These are phyloP conservation scores for Aureobasidium sp. DNA, from an alignment of 2,329 filamentous ascomycete species.

Conservation along the genomic window DNA sequence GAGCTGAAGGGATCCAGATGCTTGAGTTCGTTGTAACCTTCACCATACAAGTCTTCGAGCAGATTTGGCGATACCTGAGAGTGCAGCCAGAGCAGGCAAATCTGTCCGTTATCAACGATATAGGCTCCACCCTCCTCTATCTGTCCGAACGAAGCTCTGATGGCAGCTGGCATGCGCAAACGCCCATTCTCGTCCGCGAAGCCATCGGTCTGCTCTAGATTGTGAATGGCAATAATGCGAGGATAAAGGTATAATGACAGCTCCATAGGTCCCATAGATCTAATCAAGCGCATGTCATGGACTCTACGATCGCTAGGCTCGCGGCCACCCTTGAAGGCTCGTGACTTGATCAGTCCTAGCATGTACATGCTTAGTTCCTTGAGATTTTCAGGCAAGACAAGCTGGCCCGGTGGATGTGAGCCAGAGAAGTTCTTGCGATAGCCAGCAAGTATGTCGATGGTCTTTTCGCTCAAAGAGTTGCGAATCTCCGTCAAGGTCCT, in stretches of 20 bases:
- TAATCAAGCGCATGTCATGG: slow-evolving; percentile 85
- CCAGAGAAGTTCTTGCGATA: slow-evolving; percentile 92
- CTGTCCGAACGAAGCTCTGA: slow-evolving; percentile 77
- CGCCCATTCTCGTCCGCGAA: slow-evolving; percentile 91
- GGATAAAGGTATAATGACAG: slow-evolving; percentile 91
- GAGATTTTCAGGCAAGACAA: slow-evolving; percentile 89
- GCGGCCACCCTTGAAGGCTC: slow-evolving; percentile 85
- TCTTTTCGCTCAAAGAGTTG: slow-evolving; percentile 76
- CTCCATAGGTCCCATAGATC: slow-evolving; percentile 78
- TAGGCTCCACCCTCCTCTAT: slow-evolving; percentile 93
- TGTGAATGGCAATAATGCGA: slow-evolving; percentile 85
- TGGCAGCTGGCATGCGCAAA: slow-evolving; percentile 69
- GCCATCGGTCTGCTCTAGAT: slow-evolving; percentile 77
- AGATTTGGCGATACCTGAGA: slow-evolving; percentile 87
- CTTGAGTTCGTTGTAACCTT: slow-evolving; percentile 63
- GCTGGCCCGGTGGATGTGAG: slow-evolving; percentile 78
- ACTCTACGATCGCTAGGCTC: slow-evolving; percentile 87
- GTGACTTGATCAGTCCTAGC: slow-evolving; percentile 78
- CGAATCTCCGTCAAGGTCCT: slow-evolving; percentile 77
- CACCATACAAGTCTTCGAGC: slow-evolving; percentile 81
- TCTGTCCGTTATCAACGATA: slow-evolving; percentile 89
- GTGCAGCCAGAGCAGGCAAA: slow-evolving; percentile 88
- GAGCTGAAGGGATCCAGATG: slow-evolving; percentile 75
- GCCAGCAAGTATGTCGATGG: slow-evolving; percentile 81
- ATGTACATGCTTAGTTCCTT: slow-evolving; percentile 98